Base-by-base conservation (phyloP, 1,284 basidiomycete genomes). In the Vanrija sp. region DNA sequence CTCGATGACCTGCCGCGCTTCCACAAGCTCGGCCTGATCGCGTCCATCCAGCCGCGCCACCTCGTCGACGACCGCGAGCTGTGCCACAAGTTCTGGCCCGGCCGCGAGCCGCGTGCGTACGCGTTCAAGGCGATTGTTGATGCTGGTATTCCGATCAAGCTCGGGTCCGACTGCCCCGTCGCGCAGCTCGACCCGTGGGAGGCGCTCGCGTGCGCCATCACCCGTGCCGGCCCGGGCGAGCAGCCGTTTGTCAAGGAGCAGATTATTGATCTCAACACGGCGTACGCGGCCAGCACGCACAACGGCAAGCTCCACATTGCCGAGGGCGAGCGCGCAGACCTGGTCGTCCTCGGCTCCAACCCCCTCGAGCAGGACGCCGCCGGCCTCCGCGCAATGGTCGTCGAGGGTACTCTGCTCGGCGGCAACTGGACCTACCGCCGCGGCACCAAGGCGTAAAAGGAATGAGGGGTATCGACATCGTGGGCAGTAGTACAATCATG, bases 1-100 rank as follows among this genome's bases (percentile, higher is more conserved):
- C 12, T n/a, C 18, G 51, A 56, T 25, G 73, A 73, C 51, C 53
- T 75, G 12, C 54, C 63, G 4, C 58, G 64, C 12, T 72, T 73
- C 55, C 51, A 45, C 6, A 38, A 48, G 9, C 60, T 73, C 29
- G 66, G 64, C 6, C 55, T 75, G 14, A 65, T 63, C 14, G 73
- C 71, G 1, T 67, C 65, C 5, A 62, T 75, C 14, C 73, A 75
- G 53, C 73, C 73, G 18, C 55, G 61, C n/a, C 70, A 75, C 54
- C 57, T 73, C 28, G 65, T 69, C 40, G 73, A 73, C 51, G 73
- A 75, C 57, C 61, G 65, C 28, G 67, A 71, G 21, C 56, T 70
- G 15, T 64, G 62, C 23, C 52, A 58, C 34, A 58, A 61, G 25
- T 73, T 67, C 56, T 75, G 72, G 72, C 66, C 68, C 3, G 67